Conservation (phyloP, 371 early-diverging fungal genomes). For the Mortierella sp. region DNA sequence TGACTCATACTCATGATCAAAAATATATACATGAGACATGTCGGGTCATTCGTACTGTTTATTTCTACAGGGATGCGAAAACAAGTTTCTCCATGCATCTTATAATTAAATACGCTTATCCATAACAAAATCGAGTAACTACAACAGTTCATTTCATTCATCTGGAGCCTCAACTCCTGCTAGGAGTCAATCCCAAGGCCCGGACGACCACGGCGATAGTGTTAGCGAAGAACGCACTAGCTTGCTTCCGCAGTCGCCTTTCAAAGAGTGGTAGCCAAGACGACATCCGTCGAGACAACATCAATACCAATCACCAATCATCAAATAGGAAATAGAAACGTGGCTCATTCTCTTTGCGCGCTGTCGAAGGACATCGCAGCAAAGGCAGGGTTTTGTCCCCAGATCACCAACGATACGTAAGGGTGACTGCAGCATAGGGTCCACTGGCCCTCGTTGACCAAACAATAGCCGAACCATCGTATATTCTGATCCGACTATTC, state of each 20-base stretch:
- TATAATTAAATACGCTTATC: neutral
- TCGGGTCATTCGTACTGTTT: too few species aligned
- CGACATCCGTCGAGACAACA: neutral
- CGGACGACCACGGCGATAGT: conserved; percentile 22
- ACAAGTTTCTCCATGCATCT: too few species aligned
- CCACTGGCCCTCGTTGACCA: too few species aligned
- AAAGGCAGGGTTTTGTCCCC: conserved; percentile 28
- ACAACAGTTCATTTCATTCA: conserved; percentile 1
- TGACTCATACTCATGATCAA: too few species aligned
- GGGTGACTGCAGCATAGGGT: neutral
- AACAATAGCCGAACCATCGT: too few species aligned
- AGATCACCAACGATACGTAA: conserved; percentile 8
- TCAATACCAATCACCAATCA: conserved; percentile 1
- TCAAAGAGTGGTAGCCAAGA: neutral
- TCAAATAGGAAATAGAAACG: conserved; percentile 20
- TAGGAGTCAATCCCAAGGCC: neutral
- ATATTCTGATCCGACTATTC: too few species aligned
- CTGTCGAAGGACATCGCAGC: conserved; percentile 25
- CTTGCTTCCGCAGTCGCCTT: conserved; percentile 7
- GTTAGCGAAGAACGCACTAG: conserved; percentile 31
- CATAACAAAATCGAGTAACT: conserved; percentile 11
- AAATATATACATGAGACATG: too few species aligned
- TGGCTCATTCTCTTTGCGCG: conserved; percentile 37
- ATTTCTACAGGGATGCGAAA: too few species aligned
- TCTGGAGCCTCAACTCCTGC: neutral